Conservation (phyloP, 1,284 basidiomycete species). For the Phylloporus sp. region DNA sequence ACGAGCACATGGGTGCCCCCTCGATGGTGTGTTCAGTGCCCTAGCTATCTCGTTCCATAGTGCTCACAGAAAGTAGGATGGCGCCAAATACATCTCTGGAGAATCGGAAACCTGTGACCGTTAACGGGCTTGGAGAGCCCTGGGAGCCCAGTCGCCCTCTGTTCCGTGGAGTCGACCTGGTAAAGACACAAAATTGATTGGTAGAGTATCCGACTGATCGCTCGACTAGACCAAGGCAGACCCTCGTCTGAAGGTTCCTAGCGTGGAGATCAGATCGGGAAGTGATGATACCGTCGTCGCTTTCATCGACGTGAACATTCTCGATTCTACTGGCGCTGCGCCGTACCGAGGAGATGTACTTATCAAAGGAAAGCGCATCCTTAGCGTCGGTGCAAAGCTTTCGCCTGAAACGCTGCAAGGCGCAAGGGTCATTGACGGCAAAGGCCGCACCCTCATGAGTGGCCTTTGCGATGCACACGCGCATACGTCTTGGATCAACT, state of each 20-base stretch:
- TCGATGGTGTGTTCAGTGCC: conserved; percentile 18
- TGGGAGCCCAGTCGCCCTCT: conserved; percentile 26
- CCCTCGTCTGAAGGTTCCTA: conserved; percentile 27
- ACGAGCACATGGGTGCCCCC: conserved; percentile 32
- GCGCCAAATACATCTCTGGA: conserved; percentile 8
- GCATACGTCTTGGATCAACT: conserved; percentile 32
- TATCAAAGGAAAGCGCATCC: conserved; percentile 35
- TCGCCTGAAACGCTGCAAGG: conserved; percentile 20
- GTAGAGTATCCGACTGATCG: not conserved
- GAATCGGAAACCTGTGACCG: not conserved
- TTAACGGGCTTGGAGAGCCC: conserved; percentile 31
- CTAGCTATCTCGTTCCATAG: not conserved
- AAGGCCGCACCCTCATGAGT: conserved; percentile 35
- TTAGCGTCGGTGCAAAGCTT: conserved; percentile 29
- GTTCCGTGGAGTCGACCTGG: conserved; percentile 31
- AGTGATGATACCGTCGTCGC: conserved; percentile 27
- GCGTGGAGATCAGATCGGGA: conserved; percentile 31
- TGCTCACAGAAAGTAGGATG: conserved; percentile 20
- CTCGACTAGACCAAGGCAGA: conserved; percentile 26
- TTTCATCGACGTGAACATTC: conserved; percentile 36
- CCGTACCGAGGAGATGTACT: conserved; percentile 39
- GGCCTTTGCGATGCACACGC: conserved; percentile 37
- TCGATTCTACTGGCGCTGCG: conserved; percentile 37
- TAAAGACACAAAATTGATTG: conserved; percentile 1
- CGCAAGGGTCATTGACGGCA: conserved; percentile 28